Conservation (phyloP, 164 flowering plant species). For the Sextonia rubra region DNA sequence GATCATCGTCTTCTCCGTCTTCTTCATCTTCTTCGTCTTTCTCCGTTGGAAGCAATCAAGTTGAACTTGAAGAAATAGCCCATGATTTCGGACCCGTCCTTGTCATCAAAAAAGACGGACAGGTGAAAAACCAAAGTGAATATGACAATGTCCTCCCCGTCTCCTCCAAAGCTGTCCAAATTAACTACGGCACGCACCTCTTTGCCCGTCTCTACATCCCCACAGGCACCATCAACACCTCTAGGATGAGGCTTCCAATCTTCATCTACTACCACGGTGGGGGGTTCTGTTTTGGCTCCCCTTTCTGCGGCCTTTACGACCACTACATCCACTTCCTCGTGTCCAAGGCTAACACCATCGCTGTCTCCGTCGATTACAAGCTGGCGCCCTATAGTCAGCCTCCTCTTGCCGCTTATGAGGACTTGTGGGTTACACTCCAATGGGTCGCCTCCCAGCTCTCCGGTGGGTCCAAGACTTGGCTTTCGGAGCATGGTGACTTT, state of each 20-base stretch:
- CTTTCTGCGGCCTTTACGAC: slow-evolving; percentile 35
- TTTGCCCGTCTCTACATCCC: slow-evolving; percentile 49
- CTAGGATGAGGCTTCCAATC: slow-evolving; percentile 29
- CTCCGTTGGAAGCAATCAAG: background rate
- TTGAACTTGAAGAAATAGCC: slow-evolving; percentile 11
- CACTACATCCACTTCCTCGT: slow-evolving; percentile 25
- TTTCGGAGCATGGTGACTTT: slow-evolving; percentile 6
- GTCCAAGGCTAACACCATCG: slow-evolving; percentile 28
- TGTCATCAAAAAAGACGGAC: slow-evolving; percentile 36
- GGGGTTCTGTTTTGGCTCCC: slow-evolving; percentile 30
- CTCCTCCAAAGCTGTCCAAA: slow-evolving; percentile 37
- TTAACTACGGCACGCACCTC: slow-evolving; percentile 31
- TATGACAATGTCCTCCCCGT: slow-evolving; percentile 33
- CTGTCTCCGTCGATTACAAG: slow-evolving; percentile 44
- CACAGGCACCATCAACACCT: background rate
- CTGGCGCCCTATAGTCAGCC: slow-evolving; percentile 44
- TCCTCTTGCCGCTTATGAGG: slow-evolving; percentile 46
- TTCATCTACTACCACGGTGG: slow-evolving; percentile 27
- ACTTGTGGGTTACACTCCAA: slow-evolving; percentile 37
- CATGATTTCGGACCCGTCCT: slow-evolving; percentile 36
- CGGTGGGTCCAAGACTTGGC: no score
- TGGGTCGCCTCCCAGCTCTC: no score
- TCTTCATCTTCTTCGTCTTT: no score
- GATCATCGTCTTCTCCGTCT: background rate
- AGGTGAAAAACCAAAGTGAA: slow-evolving; percentile 30